A percentile compares a stretch with the other conserved stretches of the same genome.
phyloP scores from a whole-genome alignment of 2,329 filamentous ascomycete species.

The Arthroderma sp. region DNA sequence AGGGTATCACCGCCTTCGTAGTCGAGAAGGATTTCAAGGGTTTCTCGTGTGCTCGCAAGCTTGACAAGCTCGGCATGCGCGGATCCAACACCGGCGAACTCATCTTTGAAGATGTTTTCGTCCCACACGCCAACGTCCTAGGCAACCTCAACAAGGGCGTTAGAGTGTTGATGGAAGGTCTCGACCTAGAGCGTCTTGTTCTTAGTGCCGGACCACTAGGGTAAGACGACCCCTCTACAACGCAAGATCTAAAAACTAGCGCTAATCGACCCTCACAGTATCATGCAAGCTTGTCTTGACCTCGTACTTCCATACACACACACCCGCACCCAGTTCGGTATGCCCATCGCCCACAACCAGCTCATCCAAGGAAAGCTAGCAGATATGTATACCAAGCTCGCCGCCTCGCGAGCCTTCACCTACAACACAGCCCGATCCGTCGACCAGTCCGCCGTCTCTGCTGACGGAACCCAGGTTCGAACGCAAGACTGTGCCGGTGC shows the following conservation, averaged over 20 bases:
- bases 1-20: slow-evolving; percentile 91
- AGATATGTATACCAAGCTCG: slow-evolving; percentile 94
- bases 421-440: slow-evolving; percentile 69
- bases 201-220: slow-evolving; percentile 82
- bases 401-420: slow-evolving; percentile 74
- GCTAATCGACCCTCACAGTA: slow-evolving; percentile 25
- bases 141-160: slow-evolving; percentile 73
- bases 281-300: slow-evolving; percentile 89
- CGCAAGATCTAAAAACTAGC: not conserved
- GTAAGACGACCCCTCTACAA: slow-evolving; percentile 21
- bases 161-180: slow-evolving; percentile 84
- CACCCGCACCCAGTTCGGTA: slow-evolving; percentile 75
- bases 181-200: slow-evolving; percentile 87
- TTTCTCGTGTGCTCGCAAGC: slow-evolving; percentile 77
- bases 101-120: slow-evolving; percentile 80
- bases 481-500: slow-evolving; percentile 92
- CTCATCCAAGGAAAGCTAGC: slow-evolving; percentile 85
- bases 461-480: slow-evolving; percentile 39
- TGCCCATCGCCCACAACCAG: slow-evolving; percentile 82
- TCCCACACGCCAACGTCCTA: slow-evolving; percentile 69
- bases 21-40: slow-evolving; percentile 59
- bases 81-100: slow-evolving; percentile 94
- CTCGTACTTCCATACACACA: slow-evolving; percentile 80
- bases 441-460: slow-evolving; percentile 52
- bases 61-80: slow-evolving; percentile 97